These are phyloP conservation scores for Daldinia decipiens DNA, from an alignment of 495 filamentous ascomycete species.

Conservation along the genomic window DNA sequence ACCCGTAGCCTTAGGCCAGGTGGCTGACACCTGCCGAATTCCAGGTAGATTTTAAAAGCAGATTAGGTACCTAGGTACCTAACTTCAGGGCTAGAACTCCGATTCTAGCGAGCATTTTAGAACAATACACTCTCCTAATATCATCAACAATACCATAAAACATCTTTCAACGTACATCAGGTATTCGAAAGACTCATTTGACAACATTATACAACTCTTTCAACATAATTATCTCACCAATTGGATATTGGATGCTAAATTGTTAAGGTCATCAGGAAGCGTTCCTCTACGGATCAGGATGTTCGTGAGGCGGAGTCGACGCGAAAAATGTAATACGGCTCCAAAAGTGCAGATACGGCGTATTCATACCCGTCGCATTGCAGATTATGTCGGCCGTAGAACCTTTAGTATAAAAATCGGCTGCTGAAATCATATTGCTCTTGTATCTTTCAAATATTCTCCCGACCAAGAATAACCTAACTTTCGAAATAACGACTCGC, in stretches of 20 bases:
- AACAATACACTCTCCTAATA: not conserved
- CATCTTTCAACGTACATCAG: too few relatives aligned
- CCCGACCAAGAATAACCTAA: too few relatives aligned
- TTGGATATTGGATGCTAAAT: not conserved
- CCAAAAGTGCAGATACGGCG: constrained; percentile 24
- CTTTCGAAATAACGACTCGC: not conserved
- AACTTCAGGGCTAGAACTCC: not conserved
- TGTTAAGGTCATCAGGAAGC: not conserved
- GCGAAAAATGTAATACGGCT: constrained; percentile 7
- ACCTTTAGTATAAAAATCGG: too few relatives aligned
- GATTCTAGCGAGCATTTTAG: not conserved
- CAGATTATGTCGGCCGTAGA: not conserved
- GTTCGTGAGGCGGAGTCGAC: not conserved
- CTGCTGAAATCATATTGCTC: not conserved
- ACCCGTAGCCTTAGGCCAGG: not conserved
- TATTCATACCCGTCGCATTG: constrained; percentile 3
- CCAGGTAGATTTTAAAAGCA: not conserved
- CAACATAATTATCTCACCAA: not conserved
- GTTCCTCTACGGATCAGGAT: not conserved
- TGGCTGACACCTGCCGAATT: not conserved
- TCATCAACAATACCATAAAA: too few relatives aligned
- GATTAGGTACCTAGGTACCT: not conserved
- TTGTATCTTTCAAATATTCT: not conserved
- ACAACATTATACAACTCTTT: not conserved
- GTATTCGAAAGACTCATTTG: not conserved